A percentile compares a stretch with the other conserved stretches of the same genome.
Conservation (phyloP, 2,329 filamentous ascomycete genomes). For the Apiospora arundinis region DNA sequence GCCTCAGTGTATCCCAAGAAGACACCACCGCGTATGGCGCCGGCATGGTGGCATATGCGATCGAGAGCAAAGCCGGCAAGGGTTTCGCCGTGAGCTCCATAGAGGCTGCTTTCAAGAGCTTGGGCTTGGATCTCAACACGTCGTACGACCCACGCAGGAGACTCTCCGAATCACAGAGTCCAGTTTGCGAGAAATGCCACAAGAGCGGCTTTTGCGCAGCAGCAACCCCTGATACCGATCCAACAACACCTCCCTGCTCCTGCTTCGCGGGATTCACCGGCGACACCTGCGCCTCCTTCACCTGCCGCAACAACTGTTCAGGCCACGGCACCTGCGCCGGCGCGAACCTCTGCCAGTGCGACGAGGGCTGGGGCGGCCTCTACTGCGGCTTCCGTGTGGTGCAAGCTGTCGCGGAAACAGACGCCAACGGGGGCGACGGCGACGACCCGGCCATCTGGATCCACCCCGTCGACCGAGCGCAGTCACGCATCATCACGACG, state of each 20-base stretch:
- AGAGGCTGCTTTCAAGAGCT: constrained; percentile 39
- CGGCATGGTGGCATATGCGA: constrained; percentile 48
- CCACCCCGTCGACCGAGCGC: constrained; percentile 45
- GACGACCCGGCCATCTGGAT: constrained; percentile 58
- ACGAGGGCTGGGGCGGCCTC: constrained; percentile 50
- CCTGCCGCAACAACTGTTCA: constrained; percentile 49
- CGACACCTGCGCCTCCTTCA: constrained; percentile 41
- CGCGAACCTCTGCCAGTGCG: constrained; percentile 49
- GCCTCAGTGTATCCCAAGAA: constrained; percentile 49
- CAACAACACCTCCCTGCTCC: constrained; percentile 36
- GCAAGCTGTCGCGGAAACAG: constrained; percentile 49
- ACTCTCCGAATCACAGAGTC: constrained; percentile 30
- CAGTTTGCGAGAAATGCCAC: constrained; percentile 44
- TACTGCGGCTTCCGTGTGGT: constrained; percentile 53
- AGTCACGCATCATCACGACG: constrained; percentile 58
- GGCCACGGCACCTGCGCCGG: constrained; percentile 49
- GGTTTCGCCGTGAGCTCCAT: constrained; percentile 50
- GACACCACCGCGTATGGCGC: constrained; percentile 42
- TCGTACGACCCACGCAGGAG: constrained; percentile 45
- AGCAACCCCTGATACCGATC: background rate
- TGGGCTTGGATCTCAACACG: constrained; percentile 44
- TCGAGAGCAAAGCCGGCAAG: constrained; percentile 46
- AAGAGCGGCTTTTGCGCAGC: constrained; percentile 46
- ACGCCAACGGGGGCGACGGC: constrained; percentile 50
- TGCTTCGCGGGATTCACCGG: constrained; percentile 53